Evolutionary conservation across 805 yeast species (phyloP).

Genomic region (Alloascoidea hylecoeti): DNA sequence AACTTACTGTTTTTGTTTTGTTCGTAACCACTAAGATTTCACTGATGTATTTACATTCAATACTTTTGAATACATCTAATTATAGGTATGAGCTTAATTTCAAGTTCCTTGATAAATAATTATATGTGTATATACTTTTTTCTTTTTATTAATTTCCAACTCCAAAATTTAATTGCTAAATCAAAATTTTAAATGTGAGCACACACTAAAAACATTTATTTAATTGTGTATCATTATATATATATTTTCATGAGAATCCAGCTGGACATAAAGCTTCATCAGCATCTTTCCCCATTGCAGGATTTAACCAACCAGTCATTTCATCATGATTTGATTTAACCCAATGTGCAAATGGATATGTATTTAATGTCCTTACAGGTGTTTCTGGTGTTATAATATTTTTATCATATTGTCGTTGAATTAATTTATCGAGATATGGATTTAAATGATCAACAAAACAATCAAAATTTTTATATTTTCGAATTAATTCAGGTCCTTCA

Average conservation of each 20-base stretch:
- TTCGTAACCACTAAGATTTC: too few species aligned
- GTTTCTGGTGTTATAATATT: slow-evolving; percentile 42
- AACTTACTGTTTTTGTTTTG: too few species aligned
- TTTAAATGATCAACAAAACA: slow-evolving; percentile 43
- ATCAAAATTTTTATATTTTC: slow-evolving; percentile 50
- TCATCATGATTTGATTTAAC: slow-evolving; percentile 21
- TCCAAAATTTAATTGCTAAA: too few species aligned
- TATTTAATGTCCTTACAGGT: slow-evolving; percentile 40
- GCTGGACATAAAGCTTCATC: not conserved
- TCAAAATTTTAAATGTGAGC: too few species aligned
- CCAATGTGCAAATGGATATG: slow-evolving; percentile 54
- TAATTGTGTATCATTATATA: too few species aligned
- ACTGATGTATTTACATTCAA: too few species aligned
- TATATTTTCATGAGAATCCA: slow-evolving; percentile 1
- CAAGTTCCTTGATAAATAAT: too few species aligned
- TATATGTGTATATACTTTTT: too few species aligned
- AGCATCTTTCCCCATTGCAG: slow-evolving; percentile 7
- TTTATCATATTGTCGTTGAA: slow-evolving; percentile 40
- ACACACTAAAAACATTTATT: too few species aligned
- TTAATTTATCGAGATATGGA: slow-evolving; percentile 40
- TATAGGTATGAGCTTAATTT: too few species aligned
- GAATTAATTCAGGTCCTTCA: slow-evolving; percentile 54
- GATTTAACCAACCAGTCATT: slow-evolving; percentile 27
- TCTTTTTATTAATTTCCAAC: too few species aligned
- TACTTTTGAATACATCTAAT: too few species aligned